Evolutionary conservation across 768 basidiomycete species (phyloP).

Genomic region (Boletus patriciae): DNA sequence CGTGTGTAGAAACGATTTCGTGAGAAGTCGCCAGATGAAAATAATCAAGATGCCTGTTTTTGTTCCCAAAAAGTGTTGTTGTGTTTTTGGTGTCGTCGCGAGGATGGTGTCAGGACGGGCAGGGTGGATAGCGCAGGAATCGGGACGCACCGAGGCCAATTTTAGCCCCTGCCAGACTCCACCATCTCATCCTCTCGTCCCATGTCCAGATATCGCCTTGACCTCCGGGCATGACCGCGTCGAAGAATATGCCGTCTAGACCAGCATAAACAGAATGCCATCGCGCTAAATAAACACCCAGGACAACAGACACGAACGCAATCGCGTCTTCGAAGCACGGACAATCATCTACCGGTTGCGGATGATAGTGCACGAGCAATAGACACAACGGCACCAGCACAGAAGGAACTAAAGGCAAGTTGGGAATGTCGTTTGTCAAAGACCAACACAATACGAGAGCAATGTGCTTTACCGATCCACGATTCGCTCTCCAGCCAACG

Average conservation of each 20-base stretch:
- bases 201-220: constrained; percentile 42
- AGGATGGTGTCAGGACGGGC: too few relatives aligned
- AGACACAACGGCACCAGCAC: constrained; percentile 62
- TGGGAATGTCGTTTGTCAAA: constrained; percentile 1
- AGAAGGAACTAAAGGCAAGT: constrained; percentile 48
- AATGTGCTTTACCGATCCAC: constrained; percentile 34
- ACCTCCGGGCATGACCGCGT: constrained; percentile 55
- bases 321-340: constrained; percentile 99
- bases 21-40: constrained; percentile 84
- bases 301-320: constrained; percentile 81
- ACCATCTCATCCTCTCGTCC: constrained; percentile 38
- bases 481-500: constrained; percentile 39
- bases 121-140: neutral
- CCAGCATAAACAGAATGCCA: constrained; percentile 58
- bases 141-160: constrained; percentile 40
- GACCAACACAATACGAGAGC: constrained; percentile 21
- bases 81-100: too few relatives aligned
- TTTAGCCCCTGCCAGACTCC: constrained; percentile 39
- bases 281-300: constrained; percentile 66
- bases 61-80: neutral
- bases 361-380: constrained; percentile 82
- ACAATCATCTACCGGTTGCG: constrained; percentile 94
- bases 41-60: constrained; percentile 70
- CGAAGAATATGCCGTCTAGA: constrained; percentile 35
- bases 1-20: constrained; percentile 72